Evolutionary conservation across 2,329 filamentous ascomycete genomes (phyloP), one percentile per base, ranked within the genome.

Genomic region (Passalora sequoiae): DNA sequence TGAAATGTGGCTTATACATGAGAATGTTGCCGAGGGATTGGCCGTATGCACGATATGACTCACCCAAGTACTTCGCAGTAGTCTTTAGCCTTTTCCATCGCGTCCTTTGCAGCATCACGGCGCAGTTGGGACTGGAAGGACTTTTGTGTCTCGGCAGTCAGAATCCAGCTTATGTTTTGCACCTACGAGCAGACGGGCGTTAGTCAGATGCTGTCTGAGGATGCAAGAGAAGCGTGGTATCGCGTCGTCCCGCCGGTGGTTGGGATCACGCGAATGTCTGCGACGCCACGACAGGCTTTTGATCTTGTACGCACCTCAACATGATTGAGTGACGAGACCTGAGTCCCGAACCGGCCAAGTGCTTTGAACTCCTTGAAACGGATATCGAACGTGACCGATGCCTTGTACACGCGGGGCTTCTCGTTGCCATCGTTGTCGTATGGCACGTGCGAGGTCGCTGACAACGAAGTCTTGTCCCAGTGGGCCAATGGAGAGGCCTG

Each of bases 351-450:
- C 2, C 38, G 21, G 8, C 53, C 50, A 4, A 57, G 29, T 5
- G 51, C 46, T 17, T 46, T 46, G 40, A 57, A 56, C 17, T 56
- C 51, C 22, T 50, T 45, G 42, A 57, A 57, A 16, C 55, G 42
- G 27, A 57, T 52, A 24, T 57, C 55, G 44, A 56, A 57, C 4
- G 21, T 48, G n/a, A 57, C 44, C 8, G 20, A 41, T 2, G 45
- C 43, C 13, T 40, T 44, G 39, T 55, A 56, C 21, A 40, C 21
- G 4, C 46, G 38, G 4, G 49, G 40, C n/a, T 24, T 27, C 12
- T 32, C 25, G 9, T 41, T 38, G 27, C 31, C 40, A 9, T 48
- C 38, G 36, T 46, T 30, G n/a, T 44, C 39, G 20, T 46, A 39
- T 3, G 51, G 51, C 1, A 47, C 28, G 7, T 51, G 38, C 8